A percentile compares a stretch with the other conserved stretches of the same genome.
phyloP scores from a whole-genome alignment of 2,329 filamentous ascomycete species.

The Epichloe uncinata region DNA sequence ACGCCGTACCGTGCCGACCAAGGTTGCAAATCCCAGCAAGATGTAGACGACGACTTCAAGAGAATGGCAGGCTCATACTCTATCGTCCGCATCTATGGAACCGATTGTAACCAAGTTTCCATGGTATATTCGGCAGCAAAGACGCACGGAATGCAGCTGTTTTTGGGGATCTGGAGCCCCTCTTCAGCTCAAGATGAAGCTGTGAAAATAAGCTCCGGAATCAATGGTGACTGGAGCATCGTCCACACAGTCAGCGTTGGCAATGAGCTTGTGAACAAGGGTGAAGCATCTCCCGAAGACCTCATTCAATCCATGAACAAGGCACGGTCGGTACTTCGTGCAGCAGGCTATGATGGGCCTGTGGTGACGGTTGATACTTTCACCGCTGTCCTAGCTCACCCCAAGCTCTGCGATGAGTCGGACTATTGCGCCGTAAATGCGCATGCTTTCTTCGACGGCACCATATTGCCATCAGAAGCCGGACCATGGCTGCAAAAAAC shows the following conservation, averaged over 20 bases:
- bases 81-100: constrained; percentile 64
- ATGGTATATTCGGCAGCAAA: constrained; percentile 50
- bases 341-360: constrained; percentile 54
- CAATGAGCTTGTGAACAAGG: constrained; percentile 66
- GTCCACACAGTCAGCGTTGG: constrained; percentile 65
- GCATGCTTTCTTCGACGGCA: constrained; percentile 71
- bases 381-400: constrained; percentile 50
- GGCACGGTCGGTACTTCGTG: constrained; percentile 44
- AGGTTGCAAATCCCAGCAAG: constrained; percentile 50
- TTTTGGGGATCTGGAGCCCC: constrained; percentile 62
- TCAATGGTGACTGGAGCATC: constrained; percentile 50
- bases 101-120: constrained; percentile 61
- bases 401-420: constrained; percentile 55
- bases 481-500: constrained; percentile 54
- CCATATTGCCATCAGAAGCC: constrained; percentile 43
- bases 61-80: constrained; percentile 39
- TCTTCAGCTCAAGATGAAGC: constrained; percentile 41
- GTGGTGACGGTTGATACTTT: constrained; percentile 76
- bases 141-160: constrained; percentile 52
- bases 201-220: constrained; percentile 43
- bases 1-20: constrained; percentile 37
- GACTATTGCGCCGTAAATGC: constrained; percentile 74
- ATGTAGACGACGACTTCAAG: constrained; percentile 53
- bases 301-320: constrained; percentile 45
- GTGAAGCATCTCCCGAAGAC: constrained; percentile 34